phyloP scores from a whole-genome alignment of 176 grass and related monocot genomes.

The Paspalum vaginatum region DNA sequence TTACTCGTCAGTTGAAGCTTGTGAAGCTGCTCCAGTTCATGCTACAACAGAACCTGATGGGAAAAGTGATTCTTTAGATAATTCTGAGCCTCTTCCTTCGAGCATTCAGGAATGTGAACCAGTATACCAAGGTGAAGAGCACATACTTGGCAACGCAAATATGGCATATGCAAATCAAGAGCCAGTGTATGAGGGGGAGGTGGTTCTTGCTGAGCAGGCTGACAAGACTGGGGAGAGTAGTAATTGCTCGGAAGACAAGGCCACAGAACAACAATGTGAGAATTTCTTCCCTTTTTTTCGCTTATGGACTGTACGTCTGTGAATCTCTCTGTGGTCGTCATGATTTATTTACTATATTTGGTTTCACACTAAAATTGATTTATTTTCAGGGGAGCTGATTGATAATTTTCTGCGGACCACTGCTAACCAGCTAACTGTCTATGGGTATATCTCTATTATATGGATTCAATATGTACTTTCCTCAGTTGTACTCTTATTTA shows the following conservation, averaged over 20 bases:
- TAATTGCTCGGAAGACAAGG: conserved; percentile 32
- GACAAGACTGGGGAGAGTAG: conserved; percentile 49
- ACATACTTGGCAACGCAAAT: conserved; percentile 55
- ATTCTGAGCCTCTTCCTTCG: conserved; percentile 38
- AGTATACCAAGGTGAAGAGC: conserved; percentile 97
- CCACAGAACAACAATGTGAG: conserved; percentile 77
- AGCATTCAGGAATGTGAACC: conserved; percentile 64
- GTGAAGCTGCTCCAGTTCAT: conserved; percentile 45
- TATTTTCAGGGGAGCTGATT: conserved; percentile 87
- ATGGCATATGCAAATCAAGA: conserved; percentile 59
- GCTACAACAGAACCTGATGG: conserved; percentile 42
- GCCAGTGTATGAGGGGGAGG: conserved; percentile 88
- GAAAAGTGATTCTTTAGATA: conserved; percentile 51
- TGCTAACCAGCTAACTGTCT: conserved; percentile 95
- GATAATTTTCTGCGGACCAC: conserved; percentile 79
- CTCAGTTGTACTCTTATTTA: conserved; percentile 10
- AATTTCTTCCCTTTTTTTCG: conserved; percentile 15
- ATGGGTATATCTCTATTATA: conserved; percentile 60
- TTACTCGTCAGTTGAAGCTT: conserved; percentile 27
- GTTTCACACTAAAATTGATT: conserved; percentile 22
- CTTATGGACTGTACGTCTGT: conserved; percentile 3
- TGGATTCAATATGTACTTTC: not conserved
- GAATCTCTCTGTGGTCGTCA: conserved; percentile 23
- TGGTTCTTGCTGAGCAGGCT: conserved; percentile 75
- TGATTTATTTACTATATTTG: conserved; percentile 26